These are phyloP conservation scores for Globisporangium splendens DNA, from an alignment of 352 stramenopile species.

Conservation along the genomic window DNA sequence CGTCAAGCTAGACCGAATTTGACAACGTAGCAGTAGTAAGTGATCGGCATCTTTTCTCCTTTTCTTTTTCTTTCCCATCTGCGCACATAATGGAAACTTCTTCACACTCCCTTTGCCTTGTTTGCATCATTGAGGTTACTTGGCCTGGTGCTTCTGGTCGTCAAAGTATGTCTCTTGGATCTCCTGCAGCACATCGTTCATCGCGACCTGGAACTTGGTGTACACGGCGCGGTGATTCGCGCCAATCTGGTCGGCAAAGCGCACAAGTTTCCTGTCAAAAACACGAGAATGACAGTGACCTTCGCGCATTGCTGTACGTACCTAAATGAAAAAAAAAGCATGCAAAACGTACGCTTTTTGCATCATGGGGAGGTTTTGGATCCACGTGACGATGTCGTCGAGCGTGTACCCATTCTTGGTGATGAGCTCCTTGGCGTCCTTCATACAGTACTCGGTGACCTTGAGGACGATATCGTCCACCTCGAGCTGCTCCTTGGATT, in stretches of 20 bases:
- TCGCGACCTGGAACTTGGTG: slow-evolving; percentile 65
- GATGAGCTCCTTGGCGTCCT: slow-evolving; percentile 72
- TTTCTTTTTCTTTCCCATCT: neutral
- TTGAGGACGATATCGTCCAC: slow-evolving; percentile 79
- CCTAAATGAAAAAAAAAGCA: neutral
- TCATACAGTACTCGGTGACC: slow-evolving; percentile 74
- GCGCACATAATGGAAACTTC: neutral
- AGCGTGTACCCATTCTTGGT: slow-evolving; percentile 63
- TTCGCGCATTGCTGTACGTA: neutral
- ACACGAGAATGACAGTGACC: neutral
- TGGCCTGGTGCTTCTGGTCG: slow-evolving; percentile 38
- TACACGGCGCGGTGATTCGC: slow-evolving; percentile 47
- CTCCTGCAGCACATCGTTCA: slow-evolving; percentile 70
- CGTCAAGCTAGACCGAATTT: neutral
- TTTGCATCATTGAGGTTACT: slow-evolving; percentile 16
- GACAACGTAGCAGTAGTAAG: neutral
- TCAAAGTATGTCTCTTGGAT: slow-evolving; percentile 66
- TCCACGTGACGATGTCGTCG: slow-evolving; percentile 72
- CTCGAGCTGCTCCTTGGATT: slow-evolving; percentile 65
- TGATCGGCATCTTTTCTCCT: neutral
- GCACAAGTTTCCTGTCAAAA: slow-evolving; percentile 62
- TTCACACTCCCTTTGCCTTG: neutral
- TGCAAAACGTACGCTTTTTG: slow-evolving; percentile 61
- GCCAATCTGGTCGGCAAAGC: slow-evolving; percentile 76
- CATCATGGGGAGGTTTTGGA: slow-evolving; percentile 75